A percentile compares a stretch with the other conserved stretches of the same genome.
phyloP scores from a whole-genome alignment of 306 rosid genomes.

The Calophaca sinica region DNA sequence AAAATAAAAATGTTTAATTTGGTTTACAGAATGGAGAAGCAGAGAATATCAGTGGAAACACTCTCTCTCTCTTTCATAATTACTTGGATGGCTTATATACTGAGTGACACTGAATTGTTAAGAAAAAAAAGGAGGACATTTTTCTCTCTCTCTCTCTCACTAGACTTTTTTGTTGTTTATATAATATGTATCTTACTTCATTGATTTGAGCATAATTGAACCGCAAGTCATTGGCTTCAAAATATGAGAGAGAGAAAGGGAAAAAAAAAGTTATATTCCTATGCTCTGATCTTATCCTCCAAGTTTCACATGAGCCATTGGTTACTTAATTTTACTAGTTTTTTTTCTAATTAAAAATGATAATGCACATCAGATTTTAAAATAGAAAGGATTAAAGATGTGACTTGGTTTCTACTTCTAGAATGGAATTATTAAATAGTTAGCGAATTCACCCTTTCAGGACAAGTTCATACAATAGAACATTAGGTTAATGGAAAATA shows the following conservation, averaged over 20 bases:
- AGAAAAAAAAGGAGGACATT: constrained; percentile 42
- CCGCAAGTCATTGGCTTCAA: not conserved
- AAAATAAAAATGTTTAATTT: constrained; percentile 17
- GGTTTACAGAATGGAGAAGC: constrained; percentile 51
- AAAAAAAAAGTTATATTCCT: constrained; percentile 16
- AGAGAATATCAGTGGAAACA: constrained; percentile 46
- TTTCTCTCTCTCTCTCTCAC: constrained; percentile 23
- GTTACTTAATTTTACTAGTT: not conserved
- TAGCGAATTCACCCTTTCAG: constrained; percentile 19
- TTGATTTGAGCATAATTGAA: constrained; percentile 22
- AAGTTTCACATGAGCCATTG: constrained; percentile 41
- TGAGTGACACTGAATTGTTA: constrained; percentile 43
- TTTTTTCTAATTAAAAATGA: constrained; percentile 16
- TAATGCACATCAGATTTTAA: constrained; percentile 12
- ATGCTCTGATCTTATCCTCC: constrained; percentile 8
- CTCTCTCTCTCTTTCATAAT: constrained; percentile 10
- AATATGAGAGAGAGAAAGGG: not conserved
- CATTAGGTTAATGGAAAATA: too few relatives aligned
- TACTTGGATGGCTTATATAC: constrained; percentile 32
- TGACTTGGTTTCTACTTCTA: constrained; percentile 16
- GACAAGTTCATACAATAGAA: not conserved
- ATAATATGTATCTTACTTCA: constrained; percentile 25
- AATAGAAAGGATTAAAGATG: not conserved
- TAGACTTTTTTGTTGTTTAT: constrained; percentile 26
- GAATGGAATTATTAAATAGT: constrained; percentile 15